Conservation (phyloP, 2,329 filamentous ascomycete genomes). For the Metarhizium anisopliae region DNA sequence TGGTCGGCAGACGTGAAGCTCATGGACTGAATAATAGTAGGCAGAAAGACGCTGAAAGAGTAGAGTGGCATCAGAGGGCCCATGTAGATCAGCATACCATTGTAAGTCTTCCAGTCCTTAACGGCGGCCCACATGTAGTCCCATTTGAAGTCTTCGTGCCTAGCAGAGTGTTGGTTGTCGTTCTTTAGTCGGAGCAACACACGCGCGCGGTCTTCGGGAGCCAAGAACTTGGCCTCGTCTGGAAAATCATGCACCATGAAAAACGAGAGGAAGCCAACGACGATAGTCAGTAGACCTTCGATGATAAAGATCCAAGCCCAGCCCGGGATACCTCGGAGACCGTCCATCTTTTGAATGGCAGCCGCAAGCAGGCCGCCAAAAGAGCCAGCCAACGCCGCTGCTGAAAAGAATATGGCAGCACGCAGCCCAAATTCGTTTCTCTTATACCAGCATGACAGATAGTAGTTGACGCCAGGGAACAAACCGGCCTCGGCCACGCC, state of each 20-base stretch:
- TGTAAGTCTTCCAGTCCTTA: slow-evolving; percentile 79
- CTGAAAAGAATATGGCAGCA: slow-evolving; percentile 75
- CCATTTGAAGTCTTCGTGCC: slow-evolving; percentile 67
- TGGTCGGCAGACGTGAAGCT: slow-evolving; percentile 27
- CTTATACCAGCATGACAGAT: slow-evolving; percentile 78
- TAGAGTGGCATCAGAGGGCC: slow-evolving; percentile 65
- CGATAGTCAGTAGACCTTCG: slow-evolving; percentile 60
- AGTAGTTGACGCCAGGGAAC: slow-evolving; percentile 71
- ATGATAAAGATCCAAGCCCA: slow-evolving; percentile 63
- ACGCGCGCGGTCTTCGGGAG: slow-evolving; percentile 57
- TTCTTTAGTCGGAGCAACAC: slow-evolving; percentile 61
- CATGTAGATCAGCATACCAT: slow-evolving; percentile 69
- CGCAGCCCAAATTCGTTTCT: slow-evolving; percentile 72
- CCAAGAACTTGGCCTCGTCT: slow-evolving; percentile 64
- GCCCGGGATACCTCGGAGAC: slow-evolving; percentile 45
- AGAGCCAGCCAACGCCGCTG: slow-evolving; percentile 69
- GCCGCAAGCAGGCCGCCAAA: slow-evolving; percentile 68
- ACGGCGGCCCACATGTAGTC: slow-evolving; percentile 62
- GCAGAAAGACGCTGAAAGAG: slow-evolving; percentile 69
- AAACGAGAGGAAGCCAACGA: slow-evolving; percentile 60
- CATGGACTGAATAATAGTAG: slow-evolving; percentile 60
- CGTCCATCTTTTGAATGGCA: slow-evolving; percentile 61
- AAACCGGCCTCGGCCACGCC: slow-evolving; percentile 68
- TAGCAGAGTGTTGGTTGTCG: slow-evolving; percentile 67
- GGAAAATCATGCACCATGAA: slow-evolving; percentile 82